phyloP scores from a whole-genome alignment of 2,329 filamentous ascomycete genomes.

The Aspergillus alliaceus region DNA sequence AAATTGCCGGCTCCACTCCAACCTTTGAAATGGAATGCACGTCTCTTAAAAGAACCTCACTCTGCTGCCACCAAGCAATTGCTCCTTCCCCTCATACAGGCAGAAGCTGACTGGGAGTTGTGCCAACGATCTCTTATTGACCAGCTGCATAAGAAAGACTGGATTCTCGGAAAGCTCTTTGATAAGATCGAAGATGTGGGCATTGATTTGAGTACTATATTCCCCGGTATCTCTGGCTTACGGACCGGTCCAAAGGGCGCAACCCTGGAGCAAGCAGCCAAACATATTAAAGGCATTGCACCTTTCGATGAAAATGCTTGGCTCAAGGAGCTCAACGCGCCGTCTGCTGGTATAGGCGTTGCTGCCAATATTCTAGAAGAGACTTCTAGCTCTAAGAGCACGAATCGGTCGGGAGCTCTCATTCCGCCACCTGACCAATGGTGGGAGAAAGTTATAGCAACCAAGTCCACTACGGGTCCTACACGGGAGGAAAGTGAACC shows the following conservation, averaged over 20 bases:
- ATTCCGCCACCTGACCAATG: slow-evolving; percentile 27
- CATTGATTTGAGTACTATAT: slow-evolving; percentile 57
- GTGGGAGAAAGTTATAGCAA: slow-evolving; percentile 31
- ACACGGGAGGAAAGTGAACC: slow-evolving; percentile 1
- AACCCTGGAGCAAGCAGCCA: slow-evolving; percentile 53
- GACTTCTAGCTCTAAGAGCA: slow-evolving; percentile 14
- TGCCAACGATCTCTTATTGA: slow-evolving; percentile 52
- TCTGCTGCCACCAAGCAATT: slow-evolving; percentile 50
- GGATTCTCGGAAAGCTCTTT: slow-evolving; percentile 56
- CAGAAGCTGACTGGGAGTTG: slow-evolving; percentile 47
- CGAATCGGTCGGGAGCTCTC: slow-evolving; percentile 13
- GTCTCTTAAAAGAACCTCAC: slow-evolving; percentile 43
- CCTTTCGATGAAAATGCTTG: slow-evolving; percentile 54
- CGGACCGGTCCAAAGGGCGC: slow-evolving; percentile 46
- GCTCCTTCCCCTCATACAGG: slow-evolving; percentile 54
- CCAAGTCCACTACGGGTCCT: slow-evolving; percentile 1
- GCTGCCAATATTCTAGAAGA: slow-evolving; percentile 29
- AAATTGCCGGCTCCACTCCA: slow-evolving; percentile 55
- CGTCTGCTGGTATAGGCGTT: slow-evolving; percentile 17
- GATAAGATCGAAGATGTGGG: slow-evolving; percentile 59
- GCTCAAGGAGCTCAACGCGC: slow-evolving; percentile 30
- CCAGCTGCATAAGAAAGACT: slow-evolving; percentile 58
- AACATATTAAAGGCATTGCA: slow-evolving; percentile 55
- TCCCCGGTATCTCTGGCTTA: slow-evolving; percentile 53
- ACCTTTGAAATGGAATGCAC: slow-evolving; percentile 53